Conservation (phyloP, 176 grass and related monocot species). For the Zea luxurians region DNA sequence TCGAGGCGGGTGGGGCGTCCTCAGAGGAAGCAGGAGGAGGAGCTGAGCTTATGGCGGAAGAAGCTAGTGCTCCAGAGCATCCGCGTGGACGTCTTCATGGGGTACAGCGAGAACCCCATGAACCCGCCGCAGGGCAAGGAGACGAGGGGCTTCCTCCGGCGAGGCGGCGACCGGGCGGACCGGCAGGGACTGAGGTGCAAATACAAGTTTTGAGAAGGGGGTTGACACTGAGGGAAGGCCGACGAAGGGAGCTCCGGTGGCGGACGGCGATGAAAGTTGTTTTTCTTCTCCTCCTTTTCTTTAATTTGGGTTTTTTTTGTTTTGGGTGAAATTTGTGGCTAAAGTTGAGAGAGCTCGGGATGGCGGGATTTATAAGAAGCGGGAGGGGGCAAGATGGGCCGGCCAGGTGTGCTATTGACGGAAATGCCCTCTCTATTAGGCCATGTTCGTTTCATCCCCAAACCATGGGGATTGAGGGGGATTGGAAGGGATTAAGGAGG, state of each 20-base stretch:
- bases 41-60: slow-evolving; percentile 80
- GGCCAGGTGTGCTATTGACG: not conserved
- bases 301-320: not conserved
- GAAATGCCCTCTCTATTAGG: slow-evolving; percentile 17
- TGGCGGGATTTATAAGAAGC: slow-evolving; percentile 2
- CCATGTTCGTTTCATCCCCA: no score
- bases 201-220: not conserved
- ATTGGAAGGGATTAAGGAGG: no score
- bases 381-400: not conserved
- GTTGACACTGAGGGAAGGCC: not conserved
- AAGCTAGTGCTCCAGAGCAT: slow-evolving; percentile 74
- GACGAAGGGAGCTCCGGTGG: slow-evolving; percentile 18
- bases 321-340: slow-evolving; percentile 14
- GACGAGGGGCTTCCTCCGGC: slow-evolving; percentile 31
- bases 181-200: slow-evolving; percentile 12
- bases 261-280: not conserved
- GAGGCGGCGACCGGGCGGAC: slow-evolving; percentile 42
- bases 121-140: slow-evolving; percentile 29
- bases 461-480: no score
- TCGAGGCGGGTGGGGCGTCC: slow-evolving; percentile 14
- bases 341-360: not conserved
- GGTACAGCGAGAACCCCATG: slow-evolving; percentile 90
- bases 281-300: not conserved
- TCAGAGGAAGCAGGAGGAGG: slow-evolving; percentile 48
- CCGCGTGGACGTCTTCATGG: slow-evolving; percentile 75